Conservation (phyloP, 208 protist species). For the Crithidia sp. region DNA sequence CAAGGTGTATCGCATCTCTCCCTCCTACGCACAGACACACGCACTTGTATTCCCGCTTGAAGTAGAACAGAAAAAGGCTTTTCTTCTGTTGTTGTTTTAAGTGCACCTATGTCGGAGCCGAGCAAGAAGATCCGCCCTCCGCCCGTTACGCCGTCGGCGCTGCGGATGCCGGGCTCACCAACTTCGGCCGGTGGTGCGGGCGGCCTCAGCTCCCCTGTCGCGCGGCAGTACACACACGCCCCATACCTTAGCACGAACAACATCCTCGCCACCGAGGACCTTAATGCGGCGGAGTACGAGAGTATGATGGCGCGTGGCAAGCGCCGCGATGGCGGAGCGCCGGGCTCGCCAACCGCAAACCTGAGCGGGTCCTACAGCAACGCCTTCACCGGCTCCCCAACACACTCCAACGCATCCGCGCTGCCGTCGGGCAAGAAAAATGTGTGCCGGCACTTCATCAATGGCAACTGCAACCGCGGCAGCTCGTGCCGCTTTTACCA, state of each 20-base stretch:
- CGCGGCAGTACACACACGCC: slow-evolving; percentile 20
- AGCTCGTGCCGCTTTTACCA: slow-evolving; percentile 65
- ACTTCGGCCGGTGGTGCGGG: neutral
- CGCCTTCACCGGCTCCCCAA: slow-evolving; percentile 11
- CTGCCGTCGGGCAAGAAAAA: slow-evolving; percentile 30
- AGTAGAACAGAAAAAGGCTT: neutral
- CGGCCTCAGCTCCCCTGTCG: neutral
- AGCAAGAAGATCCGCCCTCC: neutral
- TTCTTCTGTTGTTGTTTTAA: neutral
- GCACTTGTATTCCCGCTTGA: too few species aligned
- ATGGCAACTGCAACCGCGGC: slow-evolving; percentile 67
- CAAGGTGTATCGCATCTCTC: too few species aligned
- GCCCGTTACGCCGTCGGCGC: slow-evolving; percentile 5
- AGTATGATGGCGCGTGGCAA: slow-evolving; percentile 15
- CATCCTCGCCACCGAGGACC: slow-evolving; percentile 26
- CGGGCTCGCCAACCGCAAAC: slow-evolving; percentile 10
- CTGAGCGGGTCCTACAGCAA: neutral
- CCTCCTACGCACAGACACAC: neutral
- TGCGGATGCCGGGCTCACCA: neutral
- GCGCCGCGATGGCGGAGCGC: slow-evolving; percentile 1
- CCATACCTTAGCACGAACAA: slow-evolving; percentile 28
- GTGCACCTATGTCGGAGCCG: neutral
- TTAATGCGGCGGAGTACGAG: slow-evolving; percentile 15
- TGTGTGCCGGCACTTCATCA: slow-evolving; percentile 59
- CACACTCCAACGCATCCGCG: neutral